Evolutionary conservation across 345 rosid genomes (phyloP).

Genomic region (Alliaria petiolata): DNA sequence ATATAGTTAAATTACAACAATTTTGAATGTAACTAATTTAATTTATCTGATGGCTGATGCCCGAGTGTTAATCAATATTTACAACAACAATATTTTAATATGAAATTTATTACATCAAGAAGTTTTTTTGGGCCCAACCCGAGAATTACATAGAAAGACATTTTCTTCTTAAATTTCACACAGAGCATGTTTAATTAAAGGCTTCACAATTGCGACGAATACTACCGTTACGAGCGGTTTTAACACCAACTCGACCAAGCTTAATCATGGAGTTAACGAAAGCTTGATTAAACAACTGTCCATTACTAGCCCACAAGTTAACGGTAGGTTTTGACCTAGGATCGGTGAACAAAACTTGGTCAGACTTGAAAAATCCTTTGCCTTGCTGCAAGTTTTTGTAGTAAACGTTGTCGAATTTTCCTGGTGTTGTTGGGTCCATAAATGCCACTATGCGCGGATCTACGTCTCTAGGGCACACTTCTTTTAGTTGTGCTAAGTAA

Average conservation of each 20-base stretch:
- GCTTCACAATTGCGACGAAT: conserved; percentile 54
- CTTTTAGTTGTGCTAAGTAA: conserved; percentile 16
- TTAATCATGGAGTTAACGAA: conserved; percentile 56
- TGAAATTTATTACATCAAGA: no score
- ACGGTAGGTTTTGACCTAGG: conserved; percentile 49
- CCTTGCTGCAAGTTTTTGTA: conserved; percentile 63
- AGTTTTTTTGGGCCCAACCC: no score
- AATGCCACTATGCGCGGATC: conserved; percentile 47
- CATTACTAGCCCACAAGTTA: conserved; percentile 45
- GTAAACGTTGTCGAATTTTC: conserved; percentile 53
- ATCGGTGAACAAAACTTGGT: conserved; percentile 59
- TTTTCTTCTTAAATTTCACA: no score
- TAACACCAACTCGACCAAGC: conserved; percentile 63
- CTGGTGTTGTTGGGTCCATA: conserved; percentile 72
- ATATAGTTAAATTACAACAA: no score
- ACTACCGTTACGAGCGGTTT: conserved; percentile 49
- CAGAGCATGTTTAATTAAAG: conserved; percentile 28
- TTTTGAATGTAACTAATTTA: no score
- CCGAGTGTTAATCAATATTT: no score
- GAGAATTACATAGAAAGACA: no score
- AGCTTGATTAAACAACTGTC: conserved; percentile 42
- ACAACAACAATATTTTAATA: no score
- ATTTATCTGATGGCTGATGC: no score
- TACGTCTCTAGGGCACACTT: conserved; percentile 55
- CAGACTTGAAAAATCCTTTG: conserved; percentile 69